A percentile compares a stretch with the other conserved stretches of the same genome.
phyloP scores from a whole-genome alignment of 73 alveolate genomes.

The Tetrahymena elliotti region DNA sequence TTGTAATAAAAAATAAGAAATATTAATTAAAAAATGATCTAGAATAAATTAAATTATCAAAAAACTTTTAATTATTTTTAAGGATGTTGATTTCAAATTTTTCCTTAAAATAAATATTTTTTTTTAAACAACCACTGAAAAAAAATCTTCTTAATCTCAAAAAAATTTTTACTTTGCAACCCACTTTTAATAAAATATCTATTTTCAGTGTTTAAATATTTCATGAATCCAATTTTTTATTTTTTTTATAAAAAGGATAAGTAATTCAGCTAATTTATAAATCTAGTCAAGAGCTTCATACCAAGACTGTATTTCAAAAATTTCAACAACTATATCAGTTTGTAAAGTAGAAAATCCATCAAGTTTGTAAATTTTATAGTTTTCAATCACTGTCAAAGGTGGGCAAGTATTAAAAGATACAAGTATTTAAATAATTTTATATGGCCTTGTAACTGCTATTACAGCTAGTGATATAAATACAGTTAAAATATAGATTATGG shows the following conservation, averaged over 20 bases:
- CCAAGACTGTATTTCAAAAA: not conserved
- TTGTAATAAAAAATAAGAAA: no score
- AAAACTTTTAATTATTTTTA: no score
- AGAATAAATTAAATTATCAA: no score
- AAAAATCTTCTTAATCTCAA: no score
- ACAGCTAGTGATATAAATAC: not conserved
- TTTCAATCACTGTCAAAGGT: not conserved
- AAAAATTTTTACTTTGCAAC: no score
- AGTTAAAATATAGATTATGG: not conserved
- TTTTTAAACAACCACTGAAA: no score
- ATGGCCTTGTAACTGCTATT: not conserved
- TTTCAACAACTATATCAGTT: not conserved
- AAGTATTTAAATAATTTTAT: not conserved
- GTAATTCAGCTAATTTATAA: not conserved
- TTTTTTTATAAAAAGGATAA: not conserved
- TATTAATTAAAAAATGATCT: no score
- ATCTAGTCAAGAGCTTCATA: not conserved
- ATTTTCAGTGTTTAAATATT: no score
- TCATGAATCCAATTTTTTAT: no score
- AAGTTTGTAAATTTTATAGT: not conserved
- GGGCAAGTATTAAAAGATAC: not conserved
- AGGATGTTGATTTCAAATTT: no score
- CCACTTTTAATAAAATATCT: no score
- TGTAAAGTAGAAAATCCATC: not conserved
- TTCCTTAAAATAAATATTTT: no score